Evolutionary conservation across 1,284 basidiomycete genomes (phyloP).

Genomic region (Ganoderma boninense): DNA sequence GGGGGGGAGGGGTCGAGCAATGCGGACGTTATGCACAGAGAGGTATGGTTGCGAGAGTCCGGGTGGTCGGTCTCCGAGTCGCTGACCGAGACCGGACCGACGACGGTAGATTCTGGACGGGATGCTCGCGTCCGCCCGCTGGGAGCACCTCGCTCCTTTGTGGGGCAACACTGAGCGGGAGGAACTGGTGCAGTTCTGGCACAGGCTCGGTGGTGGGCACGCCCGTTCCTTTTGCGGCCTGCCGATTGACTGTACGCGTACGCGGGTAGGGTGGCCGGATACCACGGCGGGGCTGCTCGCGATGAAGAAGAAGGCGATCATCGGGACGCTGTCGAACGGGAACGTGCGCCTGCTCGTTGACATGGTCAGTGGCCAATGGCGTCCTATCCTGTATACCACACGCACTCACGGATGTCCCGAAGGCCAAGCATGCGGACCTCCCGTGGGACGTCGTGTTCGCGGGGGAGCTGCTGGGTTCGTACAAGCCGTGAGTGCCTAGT

Average conservation of each 20-base stretch:
- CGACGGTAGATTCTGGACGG: slow-evolving; percentile 58
- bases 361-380: slow-evolving; percentile 61
- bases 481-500: slow-evolving; percentile 60
- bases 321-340: slow-evolving; percentile 68
- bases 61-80: background rate
- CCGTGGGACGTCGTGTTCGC: slow-evolving; percentile 73
- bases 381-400: too few relatives aligned
- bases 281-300: slow-evolving; percentile 54
- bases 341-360: slow-evolving; percentile 67
- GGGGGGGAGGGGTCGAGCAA: slow-evolving; percentile 58
- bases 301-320: slow-evolving; percentile 59
- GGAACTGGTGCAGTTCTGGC: slow-evolving; percentile 62
- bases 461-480: slow-evolving; percentile 62
- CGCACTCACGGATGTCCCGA: too few relatives aligned
- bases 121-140: slow-evolving; percentile 56
- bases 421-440: slow-evolving; percentile 67
- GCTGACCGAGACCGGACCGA: background rate
- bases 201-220: slow-evolving; percentile 56
- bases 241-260: too few relatives aligned
- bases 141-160: slow-evolving; percentile 51
- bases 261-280: slow-evolving; percentile 62
- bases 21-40: slow-evolving; percentile 63
- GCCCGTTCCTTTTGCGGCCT: background rate
- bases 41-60: slow-evolving; percentile 45
- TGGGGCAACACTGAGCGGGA: slow-evolving; percentile 54